Percentiles rank a stretch among this genome's conserved stretches.
Evolutionary conservation across 1,139 yeast species (phyloP).

Genomic region (Arxiozyma bovina): DNA sequence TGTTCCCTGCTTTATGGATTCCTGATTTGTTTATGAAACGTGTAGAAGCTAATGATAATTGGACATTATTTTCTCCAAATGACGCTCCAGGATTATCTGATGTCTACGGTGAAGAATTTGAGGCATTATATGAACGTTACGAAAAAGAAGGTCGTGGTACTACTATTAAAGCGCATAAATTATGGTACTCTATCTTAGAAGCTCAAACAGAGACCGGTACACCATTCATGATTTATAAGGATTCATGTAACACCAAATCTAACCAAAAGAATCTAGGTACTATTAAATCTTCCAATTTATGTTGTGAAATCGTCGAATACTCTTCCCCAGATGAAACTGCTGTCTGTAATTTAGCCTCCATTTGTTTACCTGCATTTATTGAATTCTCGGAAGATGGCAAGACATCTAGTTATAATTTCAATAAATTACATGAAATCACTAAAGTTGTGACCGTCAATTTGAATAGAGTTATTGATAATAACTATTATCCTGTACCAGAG

Average conservation of each 20-base stretch:
- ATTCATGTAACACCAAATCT: slow-evolving; percentile 72
- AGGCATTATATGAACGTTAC: slow-evolving; percentile 54
- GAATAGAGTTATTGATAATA: slow-evolving; percentile 68
- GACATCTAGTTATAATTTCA: slow-evolving; percentile 53
- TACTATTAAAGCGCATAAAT: slow-evolving; percentile 66
- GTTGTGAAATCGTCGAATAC: slow-evolving; percentile 87
- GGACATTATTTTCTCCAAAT: slow-evolving; percentile 84
- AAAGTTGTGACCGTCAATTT: slow-evolving; percentile 67
- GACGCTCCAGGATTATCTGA: slow-evolving; percentile 79
- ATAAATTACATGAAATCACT: slow-evolving; percentile 59
- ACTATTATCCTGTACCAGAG: slow-evolving; percentile 66
- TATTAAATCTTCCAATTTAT: slow-evolving; percentile 78
- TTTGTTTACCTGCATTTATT: slow-evolving; percentile 70
- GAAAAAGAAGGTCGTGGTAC: slow-evolving; percentile 36
- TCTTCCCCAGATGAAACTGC: slow-evolving; percentile 82
- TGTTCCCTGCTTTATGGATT: slow-evolving; percentile 82
- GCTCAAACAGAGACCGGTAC: slow-evolving; percentile 91
- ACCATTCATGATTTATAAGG: slow-evolving; percentile 87
- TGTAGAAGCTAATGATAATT: slow-evolving; percentile 64
- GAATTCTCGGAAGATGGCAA: slow-evolving; percentile 35
- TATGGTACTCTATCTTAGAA: slow-evolving; percentile 79
- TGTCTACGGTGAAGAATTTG: slow-evolving; percentile 74
- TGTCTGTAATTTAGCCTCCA: slow-evolving; percentile 81
- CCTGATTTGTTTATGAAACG: slow-evolving; percentile 86
- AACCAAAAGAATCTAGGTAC: slow-evolving; percentile 83